Evolutionary conservation across 2,329 filamentous ascomycete genomes (phyloP), one percentile per base, ranked within the genome.

Genomic region (Sporothrix protearum): DNA sequence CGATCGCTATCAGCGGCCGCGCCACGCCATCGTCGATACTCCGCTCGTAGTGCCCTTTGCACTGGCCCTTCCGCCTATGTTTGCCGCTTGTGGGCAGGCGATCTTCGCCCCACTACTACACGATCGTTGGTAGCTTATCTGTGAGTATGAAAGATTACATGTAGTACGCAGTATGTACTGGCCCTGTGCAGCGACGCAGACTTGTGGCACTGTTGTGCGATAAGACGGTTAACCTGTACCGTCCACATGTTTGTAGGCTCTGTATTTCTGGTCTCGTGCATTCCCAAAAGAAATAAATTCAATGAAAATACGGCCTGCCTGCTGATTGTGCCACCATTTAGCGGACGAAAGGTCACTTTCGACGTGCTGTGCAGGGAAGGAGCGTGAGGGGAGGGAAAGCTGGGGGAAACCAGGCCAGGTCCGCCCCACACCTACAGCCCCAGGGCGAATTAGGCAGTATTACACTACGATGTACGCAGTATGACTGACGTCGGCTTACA

Each of bases 401-500:
- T 64, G 69, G 57, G 69, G 68, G 49, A 42, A 42, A 63, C 47
- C 47, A 53, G 49, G 36, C 42, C 69, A 39, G 42, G 28, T 39
- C 57, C 25, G 28, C 30, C 47, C 57, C 64, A 66, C 42, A 49
- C 8, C 5, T 5, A n/a, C 3, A 53, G 14, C 25, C 16, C 55
- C 45, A 9, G 2, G 14, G 25, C 69, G 57, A 70, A 70, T 70
- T 57, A 70, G 28, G n/a, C 22, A 53, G 36, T 53, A 3, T 7
- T 14, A 22, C 10, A 22, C n/a, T 25, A 25, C 6, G 12, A 8
- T 5, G 49, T 25, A 51, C n/a, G 4, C 22, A 22, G 33, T 53
- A 16, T 64, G 69, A 53, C 57, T 64, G 57, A 64, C 28, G 33
- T 70, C 66, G 66, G 66, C 49, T n/a, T 19, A 22, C 47, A 68